Percentiles rank a stretch among this genome's conserved stretches.
Conservation (phyloP, 2,329 filamentous ascomycete genomes). For the Arthroderma sp. region DNA sequence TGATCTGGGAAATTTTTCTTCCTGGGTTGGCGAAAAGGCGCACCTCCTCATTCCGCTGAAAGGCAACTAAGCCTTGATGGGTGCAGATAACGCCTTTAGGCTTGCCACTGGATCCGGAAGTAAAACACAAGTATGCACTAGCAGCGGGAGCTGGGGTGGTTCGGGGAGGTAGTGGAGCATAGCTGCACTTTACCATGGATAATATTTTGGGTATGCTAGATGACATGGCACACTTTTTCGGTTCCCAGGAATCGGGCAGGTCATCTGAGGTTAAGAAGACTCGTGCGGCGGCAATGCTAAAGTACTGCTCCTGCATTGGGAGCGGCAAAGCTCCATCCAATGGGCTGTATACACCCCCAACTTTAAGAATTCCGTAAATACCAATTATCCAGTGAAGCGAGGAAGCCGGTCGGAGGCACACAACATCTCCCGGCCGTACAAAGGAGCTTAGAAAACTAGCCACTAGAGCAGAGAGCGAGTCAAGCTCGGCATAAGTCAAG, state of each 20-base stretch:
- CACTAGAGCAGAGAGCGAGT: neutral
- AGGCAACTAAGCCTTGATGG: conserved; percentile 25
- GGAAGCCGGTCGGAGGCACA: neutral
- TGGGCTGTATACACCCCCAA: neutral
- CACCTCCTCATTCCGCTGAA: conserved; percentile 21
- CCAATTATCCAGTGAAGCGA: conserved; percentile 1
- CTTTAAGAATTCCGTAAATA: neutral
- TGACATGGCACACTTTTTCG: too few relatives aligned
- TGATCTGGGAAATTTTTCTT: neutral
- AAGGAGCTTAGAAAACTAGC: neutral
- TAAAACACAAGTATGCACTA: conserved; percentile 31
- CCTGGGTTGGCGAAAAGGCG: conserved; percentile 22
- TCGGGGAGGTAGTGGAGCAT: neutral
- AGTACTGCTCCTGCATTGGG: too few relatives aligned
- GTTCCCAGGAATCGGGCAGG: too few relatives aligned
- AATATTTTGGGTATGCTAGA: too few relatives aligned
- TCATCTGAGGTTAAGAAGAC: too few relatives aligned
- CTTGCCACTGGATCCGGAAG: conserved; percentile 31
- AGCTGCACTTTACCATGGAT: too few relatives aligned
- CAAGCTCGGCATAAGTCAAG: neutral
- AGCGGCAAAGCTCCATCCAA: neutral
- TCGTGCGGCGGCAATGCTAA: too few relatives aligned
- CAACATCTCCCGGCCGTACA: neutral
- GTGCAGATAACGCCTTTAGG: conserved; percentile 30
- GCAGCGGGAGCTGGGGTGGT: too few relatives aligned